Base-by-base conservation (phyloP, 768 basidiomycete genomes). In the Ramaria rubella region DNA sequence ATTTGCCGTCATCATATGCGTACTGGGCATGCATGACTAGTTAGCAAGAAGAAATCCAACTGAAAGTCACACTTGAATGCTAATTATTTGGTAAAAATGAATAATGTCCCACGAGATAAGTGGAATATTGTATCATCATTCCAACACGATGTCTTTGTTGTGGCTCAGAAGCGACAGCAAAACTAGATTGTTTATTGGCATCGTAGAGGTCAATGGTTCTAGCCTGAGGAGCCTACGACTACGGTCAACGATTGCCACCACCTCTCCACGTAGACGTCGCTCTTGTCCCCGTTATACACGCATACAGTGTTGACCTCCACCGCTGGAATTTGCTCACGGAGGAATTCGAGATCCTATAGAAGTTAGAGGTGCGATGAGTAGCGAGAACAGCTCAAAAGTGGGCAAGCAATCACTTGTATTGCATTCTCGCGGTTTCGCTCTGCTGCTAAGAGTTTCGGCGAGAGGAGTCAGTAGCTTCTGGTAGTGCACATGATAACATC, bases 271-370 rank as follows among this genome's bases (percentile, higher is more conserved):
- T 43, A 55, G 52, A 7, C 81, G 70, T 62, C 70, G 70, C 46
- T 85, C 85, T 68, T 90, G 72, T 68, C 92, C 87, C 89, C 94
- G 67, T 98, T 99, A 67, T 95, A 97, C 52, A 95, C 86, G 33
- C 95, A 77, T 5, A 96, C 95, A 12, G 90, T 94, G 67, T 98
- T 98, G 38, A 83, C 82, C 67, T 99, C 94, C 90, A 97, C 95
- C 9, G 96, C 82, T 5, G 96, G 98, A 51, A 94, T 77, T 69
- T 99, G 96, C 66, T 98, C 96, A 51, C 92, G 77, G 58, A 98
- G 71, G 68, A 90, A 99, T 66, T 94, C 93, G 21, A 96, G 75
- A 68, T 98, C 96, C 55, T 56, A 33, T 8, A 33, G 7, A 21
- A 27, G n/a, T 23, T 27, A 46, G 46, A 31, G 23, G 2, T 11